phyloP scores from a whole-genome alignment of 2,329 filamentous ascomycete genomes.

The Colletotrichum gloeosporioides region DNA sequence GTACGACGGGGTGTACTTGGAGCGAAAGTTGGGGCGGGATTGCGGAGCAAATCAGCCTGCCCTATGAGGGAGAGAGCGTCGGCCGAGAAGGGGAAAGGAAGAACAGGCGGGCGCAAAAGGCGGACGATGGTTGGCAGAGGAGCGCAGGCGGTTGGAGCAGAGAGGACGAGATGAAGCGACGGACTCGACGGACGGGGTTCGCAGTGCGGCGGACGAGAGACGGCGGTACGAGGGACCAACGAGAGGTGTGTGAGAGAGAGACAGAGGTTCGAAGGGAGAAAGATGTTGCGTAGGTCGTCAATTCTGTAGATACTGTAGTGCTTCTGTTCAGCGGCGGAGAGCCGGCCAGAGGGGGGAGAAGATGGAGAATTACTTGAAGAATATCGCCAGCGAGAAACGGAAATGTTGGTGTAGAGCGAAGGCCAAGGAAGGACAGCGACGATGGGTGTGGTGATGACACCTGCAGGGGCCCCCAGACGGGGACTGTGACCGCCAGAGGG shows the following conservation, averaged over 20 bases:
- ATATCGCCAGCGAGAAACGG: not conserved
- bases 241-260: not conserved
- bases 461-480: not conserved
- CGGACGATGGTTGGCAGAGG: not conserved
- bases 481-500: not conserved
- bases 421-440: not conserved
- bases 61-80: not conserved
- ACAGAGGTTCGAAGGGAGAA: not conserved
- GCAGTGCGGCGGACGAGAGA: not conserved
- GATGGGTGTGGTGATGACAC: conserved; percentile 10
- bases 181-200: not conserved
- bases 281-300: not conserved
- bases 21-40: not conserved
- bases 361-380: not conserved
- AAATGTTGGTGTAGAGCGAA: not conserved
- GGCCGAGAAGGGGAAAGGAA: conserved; percentile 10
- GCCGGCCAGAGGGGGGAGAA: not conserved
- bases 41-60: not conserved
- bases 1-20: not conserved
- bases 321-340: not conserved
- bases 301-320: not conserved
- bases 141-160: not conserved
- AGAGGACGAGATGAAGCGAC: conserved; percentile 7
- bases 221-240: not conserved
- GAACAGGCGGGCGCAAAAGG: conserved; percentile 11